A percentile compares a stretch with the other conserved stretches of the same genome.
Evolutionary conservation across 2,329 filamentous ascomycete species (phyloP).

Genomic region (Colletotrichum acutatum): DNA sequence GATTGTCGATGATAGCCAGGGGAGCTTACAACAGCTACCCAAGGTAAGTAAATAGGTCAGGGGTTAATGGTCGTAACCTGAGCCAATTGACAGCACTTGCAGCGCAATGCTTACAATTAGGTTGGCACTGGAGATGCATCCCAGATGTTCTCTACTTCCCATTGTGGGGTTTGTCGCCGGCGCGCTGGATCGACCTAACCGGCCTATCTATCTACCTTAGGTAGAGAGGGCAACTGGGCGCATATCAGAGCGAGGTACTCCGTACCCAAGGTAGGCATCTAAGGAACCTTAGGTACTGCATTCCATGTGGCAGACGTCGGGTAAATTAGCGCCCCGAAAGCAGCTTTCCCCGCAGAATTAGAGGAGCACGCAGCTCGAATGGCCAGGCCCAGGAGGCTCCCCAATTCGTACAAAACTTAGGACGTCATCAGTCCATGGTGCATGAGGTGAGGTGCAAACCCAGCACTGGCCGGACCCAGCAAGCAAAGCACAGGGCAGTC

Average conservation of each 20-base stretch:
- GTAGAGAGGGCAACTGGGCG: not conserved
- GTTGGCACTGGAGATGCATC: not conserved
- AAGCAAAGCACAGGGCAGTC: conserved; percentile 2
- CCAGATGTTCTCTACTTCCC: not conserved
- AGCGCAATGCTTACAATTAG: not conserved
- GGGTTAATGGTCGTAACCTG: not conserved
- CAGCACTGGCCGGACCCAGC: conserved; percentile 26
- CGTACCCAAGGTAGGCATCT: too few relatives aligned
- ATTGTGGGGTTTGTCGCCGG: conserved; percentile 4
- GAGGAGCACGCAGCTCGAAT: conserved; percentile 23
- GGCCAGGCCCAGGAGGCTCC: not conserved
- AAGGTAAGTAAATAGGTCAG: not conserved
- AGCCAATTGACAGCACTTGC: not conserved
- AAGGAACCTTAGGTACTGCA: not conserved
- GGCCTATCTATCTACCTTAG: too few relatives aligned
- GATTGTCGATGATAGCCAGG: too few relatives aligned
- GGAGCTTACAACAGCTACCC: not conserved
- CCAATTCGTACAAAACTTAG: conserved; percentile 33
- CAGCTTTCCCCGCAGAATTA: conserved; percentile 36
- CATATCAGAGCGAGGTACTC: too few relatives aligned
- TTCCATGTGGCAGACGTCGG: conserved; percentile 12
- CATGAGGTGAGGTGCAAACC: conserved; percentile 25
- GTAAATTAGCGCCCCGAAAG: conserved; percentile 34
- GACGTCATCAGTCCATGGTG: conserved; percentile 30
- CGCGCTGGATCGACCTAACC: not conserved